Base-by-base conservation (phyloP, 2,329 filamentous ascomycete species). In the Cadophora gregata region DNA sequence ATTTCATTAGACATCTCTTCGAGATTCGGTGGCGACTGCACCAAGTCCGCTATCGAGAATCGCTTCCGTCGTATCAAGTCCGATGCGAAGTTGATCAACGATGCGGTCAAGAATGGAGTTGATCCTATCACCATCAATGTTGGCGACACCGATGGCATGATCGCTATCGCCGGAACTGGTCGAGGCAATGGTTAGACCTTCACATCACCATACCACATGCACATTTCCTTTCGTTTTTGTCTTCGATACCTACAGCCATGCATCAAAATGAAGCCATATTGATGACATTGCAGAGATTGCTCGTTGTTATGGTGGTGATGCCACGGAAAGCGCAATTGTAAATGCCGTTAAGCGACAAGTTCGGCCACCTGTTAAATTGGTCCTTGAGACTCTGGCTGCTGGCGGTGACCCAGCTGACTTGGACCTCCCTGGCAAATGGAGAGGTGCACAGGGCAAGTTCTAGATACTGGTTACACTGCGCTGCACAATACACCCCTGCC, bases 1-100 rank as follows among this genome's bases (percentile, higher is more conserved):
- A 71, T 75, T 59, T 48, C 31, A 48, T 8, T 59, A 75, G 75
- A 67, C 12, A 72, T 73, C 12, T 60, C 69, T 24, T 59, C 45
- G 14, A 55, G 68, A 50, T 75, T 75, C 63, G 79, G 80, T 29
- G 74, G 75, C 12, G 77, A 77, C 51, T 74, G 75, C 7, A 79
- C 79, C 5, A 71, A 64, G 3, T 74, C 74, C 59, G 74, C 79
- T 9, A 66, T 81, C 31, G 77, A 81, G 24, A 80, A 81, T 59
- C 76, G 79, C 45, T 74, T 81, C 50, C 76, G 79, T n/a, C 75
- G 76, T 16, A 72, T 81, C 69, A 81, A 80, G 71, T 73, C 75
- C 51, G 76, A 81, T 53, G 78, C 76, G 7, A 78, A 78, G 66
- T 67, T 77, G 63, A 79, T 81, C 62, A 72, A 72, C 24, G 62